Evolutionary conservation across 129 eudicot genomes (phyloP), one percentile per base, ranked within the genome.

Genomic region (Centaurea solstitialis): DNA sequence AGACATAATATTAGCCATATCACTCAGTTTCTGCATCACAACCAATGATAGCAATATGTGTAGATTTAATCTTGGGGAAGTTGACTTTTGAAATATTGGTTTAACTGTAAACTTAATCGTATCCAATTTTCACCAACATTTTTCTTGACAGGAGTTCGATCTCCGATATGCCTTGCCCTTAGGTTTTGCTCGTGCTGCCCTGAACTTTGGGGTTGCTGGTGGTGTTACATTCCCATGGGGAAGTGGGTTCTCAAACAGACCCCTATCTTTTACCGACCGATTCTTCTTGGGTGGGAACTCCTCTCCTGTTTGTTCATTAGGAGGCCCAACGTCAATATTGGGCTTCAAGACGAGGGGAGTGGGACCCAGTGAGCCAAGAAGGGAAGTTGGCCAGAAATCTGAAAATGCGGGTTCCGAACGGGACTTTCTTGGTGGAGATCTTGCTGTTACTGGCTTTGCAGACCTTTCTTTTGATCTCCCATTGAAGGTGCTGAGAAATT

Each of bases 401-500:
- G 61, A 70, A 70, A 75, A 59, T 76, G 85, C 74, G 68, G 76
- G 38, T 68, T 82, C 85, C 70, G 94, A 78, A 76, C 37, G 87
- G n/a, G 97, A 94, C 78, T 90, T 69, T 83, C 82, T 94, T 72
- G 97, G 97, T 37, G 99, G 99, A 24, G 99, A 92, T 85, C 94
- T 94, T 78, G 97, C 97, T 43, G 78, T 93, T 12, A 89, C 97
- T 45, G 97, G 89, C 12, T 94, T 94, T 86, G 97, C 93, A 9
- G 99, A 94, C 76, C 87, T 94, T 72, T 94, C 99, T 23, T 94
- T 94, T 85, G 97, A 94, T 84, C 90, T 94, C 8, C 99, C 99
- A 0, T 69, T 94, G 81, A 90, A 74, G 79, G 91, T 92, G 66
- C 41, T 94, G 21, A 86, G 90, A 79, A 91, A 92, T 38, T 88